Percentiles rank a stretch among this genome's conserved stretches.
These are phyloP conservation scores for Calamus simplicifolius DNA, from an alignment of 176 grass and related monocot species.

Conservation along the genomic window DNA sequence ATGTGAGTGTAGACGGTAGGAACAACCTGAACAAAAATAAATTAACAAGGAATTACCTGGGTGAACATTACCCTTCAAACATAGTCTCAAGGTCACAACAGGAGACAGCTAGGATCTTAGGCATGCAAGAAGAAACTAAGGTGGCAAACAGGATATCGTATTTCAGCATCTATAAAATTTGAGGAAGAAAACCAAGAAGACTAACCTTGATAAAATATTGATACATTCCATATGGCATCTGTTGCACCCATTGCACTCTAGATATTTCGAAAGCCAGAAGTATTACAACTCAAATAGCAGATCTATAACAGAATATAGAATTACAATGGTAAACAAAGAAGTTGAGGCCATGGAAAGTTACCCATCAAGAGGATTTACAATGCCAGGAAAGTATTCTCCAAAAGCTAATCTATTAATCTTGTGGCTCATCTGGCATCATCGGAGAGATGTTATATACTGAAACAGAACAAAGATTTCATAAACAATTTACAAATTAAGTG, in stretches of 20 bases:
- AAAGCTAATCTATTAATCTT: conserved; percentile 84
- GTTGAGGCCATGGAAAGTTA: conserved; percentile 35
- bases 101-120: too few species aligned
- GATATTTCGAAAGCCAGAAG: conserved; percentile 20
- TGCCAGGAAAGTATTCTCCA: conserved; percentile 85
- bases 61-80: too few species aligned
- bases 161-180: neutral
- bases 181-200: conserved; percentile 10
- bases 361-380: conserved; percentile 88
- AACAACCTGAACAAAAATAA: conserved; percentile 56
- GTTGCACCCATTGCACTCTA: conserved; percentile 74
- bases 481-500: too few species aligned
- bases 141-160: too few species aligned
- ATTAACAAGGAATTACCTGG: too few species aligned
- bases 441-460: neutral
- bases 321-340: neutral
- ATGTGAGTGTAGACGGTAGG: conserved; percentile 79
- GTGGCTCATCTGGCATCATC: conserved; percentile 70
- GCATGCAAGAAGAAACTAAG: too few species aligned
- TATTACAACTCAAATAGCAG: neutral
- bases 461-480: too few species aligned
- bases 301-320: too few species aligned
- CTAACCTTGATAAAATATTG: conserved; percentile 96
- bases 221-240: conserved; percentile 84
- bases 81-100: too few species aligned